Evolutionary conservation across 2,329 filamentous ascomycete genomes (phyloP).

Genomic region (Myriosclerotinia duriaeana): DNA sequence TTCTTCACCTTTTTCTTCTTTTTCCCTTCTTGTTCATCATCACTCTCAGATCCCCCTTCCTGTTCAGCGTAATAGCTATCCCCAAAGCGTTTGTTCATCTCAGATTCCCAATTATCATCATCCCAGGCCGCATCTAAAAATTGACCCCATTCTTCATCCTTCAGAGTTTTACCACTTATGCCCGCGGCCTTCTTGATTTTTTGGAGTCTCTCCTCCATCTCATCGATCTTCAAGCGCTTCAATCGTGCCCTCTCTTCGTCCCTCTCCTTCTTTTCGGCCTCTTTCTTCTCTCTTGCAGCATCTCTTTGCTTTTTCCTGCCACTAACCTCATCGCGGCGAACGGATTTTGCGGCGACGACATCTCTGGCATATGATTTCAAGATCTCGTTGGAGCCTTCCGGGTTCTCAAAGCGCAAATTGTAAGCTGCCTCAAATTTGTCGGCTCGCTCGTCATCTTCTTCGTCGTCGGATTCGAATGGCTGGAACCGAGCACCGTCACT

Average conservation of each 20-base stretch:
- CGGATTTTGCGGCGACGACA: conserved; percentile 75
- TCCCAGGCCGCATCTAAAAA: conserved; percentile 89
- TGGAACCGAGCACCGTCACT: conserved; percentile 65
- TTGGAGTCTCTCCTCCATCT: conserved; percentile 81
- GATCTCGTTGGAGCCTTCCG: conserved; percentile 81
- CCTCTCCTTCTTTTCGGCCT: conserved; percentile 72
- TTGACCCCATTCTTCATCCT: conserved; percentile 78
- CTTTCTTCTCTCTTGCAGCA: conserved; percentile 72
- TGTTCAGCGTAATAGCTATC: conserved; percentile 82
- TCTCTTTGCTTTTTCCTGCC: conserved; percentile 77
- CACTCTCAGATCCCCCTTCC: conserved; percentile 62
- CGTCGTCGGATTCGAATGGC: conserved; percentile 90
- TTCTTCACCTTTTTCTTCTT: conserved; percentile 71
- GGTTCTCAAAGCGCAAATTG: conserved; percentile 94
- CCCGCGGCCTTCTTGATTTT: conserved; percentile 90
- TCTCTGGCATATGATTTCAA: conserved; percentile 88
- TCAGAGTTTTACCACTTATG: conserved; percentile 62
- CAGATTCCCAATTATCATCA: conserved; percentile 82
- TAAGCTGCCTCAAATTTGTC: conserved; percentile 91
- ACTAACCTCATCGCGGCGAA: conserved; percentile 78
- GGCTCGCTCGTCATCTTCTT: conserved; percentile 65
- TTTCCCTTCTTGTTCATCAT: conserved; percentile 50
- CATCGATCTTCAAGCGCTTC: conserved; percentile 84
- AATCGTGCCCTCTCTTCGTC: conserved; percentile 80
- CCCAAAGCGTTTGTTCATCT: conserved; percentile 86